A percentile compares a stretch with the other conserved stretches of the same genome.
phyloP scores from a whole-genome alignment of 805 yeast genomes.

The Pichia rugopelliculosa region DNA sequence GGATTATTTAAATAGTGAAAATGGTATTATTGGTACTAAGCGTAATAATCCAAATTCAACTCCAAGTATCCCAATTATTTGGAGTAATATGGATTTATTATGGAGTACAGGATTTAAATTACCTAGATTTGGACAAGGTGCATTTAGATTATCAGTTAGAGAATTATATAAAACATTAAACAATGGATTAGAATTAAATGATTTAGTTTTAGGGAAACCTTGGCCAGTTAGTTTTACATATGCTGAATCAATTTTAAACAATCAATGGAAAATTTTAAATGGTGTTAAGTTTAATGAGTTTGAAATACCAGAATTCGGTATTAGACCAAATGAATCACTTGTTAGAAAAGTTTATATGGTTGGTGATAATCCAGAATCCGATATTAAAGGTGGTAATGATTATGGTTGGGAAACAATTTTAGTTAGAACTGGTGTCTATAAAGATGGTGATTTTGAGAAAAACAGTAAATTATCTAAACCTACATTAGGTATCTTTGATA shows the following conservation, averaged over 20 bases:
- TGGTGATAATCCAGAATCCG: conserved; percentile 94
- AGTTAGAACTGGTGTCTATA: conserved; percentile 82
- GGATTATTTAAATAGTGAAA: conserved; percentile 58
- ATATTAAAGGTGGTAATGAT: conserved; percentile 79
- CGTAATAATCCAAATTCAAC: conserved; percentile 28
- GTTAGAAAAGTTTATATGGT: conserved; percentile 77
- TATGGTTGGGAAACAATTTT: conserved; percentile 87
- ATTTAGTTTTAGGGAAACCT: conserved; percentile 75
- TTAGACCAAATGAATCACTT: conserved; percentile 31
- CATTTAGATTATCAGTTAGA: conserved; percentile 60
- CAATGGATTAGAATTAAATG: conserved; percentile 39
- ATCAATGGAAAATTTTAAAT: conserved; percentile 36
- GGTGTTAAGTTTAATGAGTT: conserved; percentile 3
- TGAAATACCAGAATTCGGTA: conserved; percentile 39
- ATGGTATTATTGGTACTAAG: conserved; percentile 60
- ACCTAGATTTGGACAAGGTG: conserved; percentile 90
- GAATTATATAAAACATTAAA: conserved; percentile 38
- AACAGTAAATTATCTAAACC: conserved; percentile 32
- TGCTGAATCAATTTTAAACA: conserved; percentile 61
- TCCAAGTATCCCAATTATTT: conserved; percentile 68
- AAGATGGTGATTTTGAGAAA: conserved; percentile 44
- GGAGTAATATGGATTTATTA: conserved; percentile 74
- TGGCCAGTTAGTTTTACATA: conserved; percentile 67
- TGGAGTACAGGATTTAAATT: conserved; percentile 80
- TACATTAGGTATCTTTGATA: conserved; percentile 40